phyloP scores from a whole-genome alignment of 192 early-diverging fungal species.

The Backusella westeae region DNA sequence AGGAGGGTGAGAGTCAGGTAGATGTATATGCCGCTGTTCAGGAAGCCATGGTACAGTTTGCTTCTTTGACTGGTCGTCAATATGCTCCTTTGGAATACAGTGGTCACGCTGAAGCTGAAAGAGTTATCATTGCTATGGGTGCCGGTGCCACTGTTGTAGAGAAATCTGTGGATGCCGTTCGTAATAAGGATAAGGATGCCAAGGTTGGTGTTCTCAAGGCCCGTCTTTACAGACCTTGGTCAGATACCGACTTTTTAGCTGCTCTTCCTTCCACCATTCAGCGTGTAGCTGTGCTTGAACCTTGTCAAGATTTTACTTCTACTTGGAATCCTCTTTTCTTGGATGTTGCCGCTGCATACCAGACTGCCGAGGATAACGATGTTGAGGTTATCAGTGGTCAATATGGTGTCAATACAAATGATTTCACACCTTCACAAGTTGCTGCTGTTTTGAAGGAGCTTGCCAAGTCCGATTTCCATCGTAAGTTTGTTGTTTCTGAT shows the following conservation, averaged over 20 bases:
- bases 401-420: constrained; percentile 39
- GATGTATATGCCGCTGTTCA: constrained; percentile 42
- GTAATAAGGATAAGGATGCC: constrained; percentile 15
- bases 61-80: constrained; percentile 51
- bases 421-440: constrained; percentile 25
- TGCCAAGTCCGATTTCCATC: constrained; percentile 5
- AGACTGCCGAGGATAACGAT: constrained; percentile 41
- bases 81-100: constrained; percentile 67
- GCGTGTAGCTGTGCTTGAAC: constrained; percentile 63
- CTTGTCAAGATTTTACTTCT: constrained; percentile 54
- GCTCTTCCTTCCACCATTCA: constrained; percentile 62
- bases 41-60: constrained; percentile 51
- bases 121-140: constrained; percentile 79
- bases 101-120: constrained; percentile 63
- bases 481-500: constrained; percentile 22
- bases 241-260: constrained; percentile 49
- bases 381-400: constrained; percentile 48
- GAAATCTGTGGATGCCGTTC: constrained; percentile 30
- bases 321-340: constrained; percentile 83
- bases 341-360: constrained; percentile 75
- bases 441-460: constrained; percentile 23
- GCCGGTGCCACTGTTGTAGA: constrained; percentile 52
- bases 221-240: constrained; percentile 78
- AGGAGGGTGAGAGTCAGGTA: neutral
- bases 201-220: constrained; percentile 75